Conservation (phyloP, 805 yeast species). For the Hanseniaspora valbyensis region DNA sequence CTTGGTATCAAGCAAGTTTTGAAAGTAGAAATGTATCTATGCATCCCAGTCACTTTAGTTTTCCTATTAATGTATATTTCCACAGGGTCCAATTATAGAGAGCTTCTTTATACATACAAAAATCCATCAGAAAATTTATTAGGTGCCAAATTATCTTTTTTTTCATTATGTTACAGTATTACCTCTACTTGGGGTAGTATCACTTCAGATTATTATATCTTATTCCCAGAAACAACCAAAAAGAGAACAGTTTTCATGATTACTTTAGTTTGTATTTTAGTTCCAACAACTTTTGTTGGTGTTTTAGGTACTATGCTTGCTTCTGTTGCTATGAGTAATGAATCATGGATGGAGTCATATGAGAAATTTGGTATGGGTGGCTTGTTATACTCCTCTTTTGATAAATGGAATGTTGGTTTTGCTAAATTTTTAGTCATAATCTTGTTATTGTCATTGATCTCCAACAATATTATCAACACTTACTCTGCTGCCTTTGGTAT, state of each 20-base stretch:
- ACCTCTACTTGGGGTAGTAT: conserved; percentile 86
- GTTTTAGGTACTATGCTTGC: conserved; percentile 62
- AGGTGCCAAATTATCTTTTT: conserved; percentile 65
- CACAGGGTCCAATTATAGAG: conserved; percentile 38
- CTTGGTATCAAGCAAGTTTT: conserved; percentile 69
- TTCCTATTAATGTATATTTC: conserved; percentile 59
- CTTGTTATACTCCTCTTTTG: conserved; percentile 49
- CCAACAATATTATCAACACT: conserved; percentile 71
- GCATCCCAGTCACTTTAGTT: conserved; percentile 57
- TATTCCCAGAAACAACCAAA: conserved; percentile 64
- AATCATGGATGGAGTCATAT: conserved; percentile 50
- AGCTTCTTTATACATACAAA: conserved; percentile 24
- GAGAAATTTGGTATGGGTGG: conserved; percentile 63
- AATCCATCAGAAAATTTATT: conserved; percentile 33
- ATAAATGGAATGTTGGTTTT: conserved; percentile 60
- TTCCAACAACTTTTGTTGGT: conserved; percentile 71
- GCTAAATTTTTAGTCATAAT: conserved; percentile 67
- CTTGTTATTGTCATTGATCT: conserved; percentile 60
- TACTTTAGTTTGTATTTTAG: conserved; percentile 53
- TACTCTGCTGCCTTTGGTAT: conserved; percentile 74
- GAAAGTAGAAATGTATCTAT: conserved; percentile 53
- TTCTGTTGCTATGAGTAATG: conserved; percentile 47
- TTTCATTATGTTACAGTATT: conserved; percentile 61
- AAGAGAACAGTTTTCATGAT: conserved; percentile 42
- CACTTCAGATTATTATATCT: conserved; percentile 72